A percentile compares a stretch with the other conserved stretches of the same genome.
Conservation (phyloP, 2,329 filamentous ascomycete genomes). For the Tolypocladium guangdongense region DNA sequence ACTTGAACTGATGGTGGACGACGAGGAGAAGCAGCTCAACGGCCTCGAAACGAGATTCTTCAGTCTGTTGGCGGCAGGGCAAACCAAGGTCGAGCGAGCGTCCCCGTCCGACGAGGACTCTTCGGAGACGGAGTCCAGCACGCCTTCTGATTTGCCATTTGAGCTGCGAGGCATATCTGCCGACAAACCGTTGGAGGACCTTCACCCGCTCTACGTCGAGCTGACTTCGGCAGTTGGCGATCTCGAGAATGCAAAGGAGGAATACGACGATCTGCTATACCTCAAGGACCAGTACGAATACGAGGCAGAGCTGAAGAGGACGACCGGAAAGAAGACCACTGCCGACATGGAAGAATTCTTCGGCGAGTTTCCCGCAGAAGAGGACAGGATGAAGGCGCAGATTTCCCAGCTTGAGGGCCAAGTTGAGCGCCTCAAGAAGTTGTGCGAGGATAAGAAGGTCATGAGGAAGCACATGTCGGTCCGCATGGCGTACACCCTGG, state of each 20-base stretch:
- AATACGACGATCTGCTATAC: constrained; percentile 31
- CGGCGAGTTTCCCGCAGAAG: constrained; percentile 27
- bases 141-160: constrained; percentile 15
- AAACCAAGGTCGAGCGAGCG: constrained; percentile 6
- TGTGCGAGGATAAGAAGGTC: constrained; percentile 29
- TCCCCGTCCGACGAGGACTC: neutral
- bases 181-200: constrained; percentile 23
- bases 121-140: constrained; percentile 1
- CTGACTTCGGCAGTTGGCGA: constrained; percentile 33
- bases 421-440: constrained; percentile 22
- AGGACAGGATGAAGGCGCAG: constrained; percentile 19
- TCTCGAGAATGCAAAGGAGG: constrained; percentile 35
- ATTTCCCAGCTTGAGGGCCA: constrained; percentile 22
- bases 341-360: constrained; percentile 33
- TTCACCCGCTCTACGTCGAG: constrained; percentile 35
- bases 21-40: constrained; percentile 23
- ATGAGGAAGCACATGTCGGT: constrained; percentile 31
- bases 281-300: constrained; percentile 27
- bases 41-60: constrained; percentile 27
- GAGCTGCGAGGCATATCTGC: constrained; percentile 24
- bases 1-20: constrained; percentile 22
- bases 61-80: constrained; percentile 22
- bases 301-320: constrained; percentile 21
- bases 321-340: constrained; percentile 15
- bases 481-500: constrained; percentile 27